Percentiles rank a stretch among this genome's conserved stretches.
These are phyloP conservation scores for Oryza rufipogon DNA, from an alignment of 176 grass and related monocot genomes.

Conservation along the genomic window DNA sequence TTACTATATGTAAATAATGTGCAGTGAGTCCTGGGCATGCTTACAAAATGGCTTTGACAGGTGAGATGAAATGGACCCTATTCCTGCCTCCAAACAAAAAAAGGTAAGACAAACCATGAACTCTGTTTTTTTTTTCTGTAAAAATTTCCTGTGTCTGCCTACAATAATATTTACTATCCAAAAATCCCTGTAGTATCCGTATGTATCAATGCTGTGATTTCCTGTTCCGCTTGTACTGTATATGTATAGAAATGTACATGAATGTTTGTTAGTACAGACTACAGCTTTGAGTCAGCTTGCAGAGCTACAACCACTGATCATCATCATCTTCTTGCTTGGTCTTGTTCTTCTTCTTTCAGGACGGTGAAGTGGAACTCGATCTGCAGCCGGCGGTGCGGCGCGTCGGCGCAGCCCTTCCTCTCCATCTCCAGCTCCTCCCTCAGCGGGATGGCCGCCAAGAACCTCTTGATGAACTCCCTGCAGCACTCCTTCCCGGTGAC, in stretches of 20 bases:
- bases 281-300: constrained; percentile 10
- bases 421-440: constrained; percentile 90
- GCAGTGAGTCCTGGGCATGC: neutral
- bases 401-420: constrained; percentile 51
- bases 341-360: constrained; percentile 33
- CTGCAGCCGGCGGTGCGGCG: constrained; percentile 83
- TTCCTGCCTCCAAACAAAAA: neutral
- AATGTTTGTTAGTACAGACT: constrained; percentile 46
- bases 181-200: neutral
- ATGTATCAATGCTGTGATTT: neutral
- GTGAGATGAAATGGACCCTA: neutral
- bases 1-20: neutral
- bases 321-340: neutral
- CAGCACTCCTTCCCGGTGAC: constrained; percentile 91
- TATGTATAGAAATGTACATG: constrained; percentile 47
- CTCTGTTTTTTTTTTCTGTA: neutral
- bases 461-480: constrained; percentile 94
- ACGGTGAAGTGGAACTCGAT: constrained; percentile 91
- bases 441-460: constrained; percentile 87
- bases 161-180: constrained; percentile 15
- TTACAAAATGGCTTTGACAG: constrained; percentile 30
- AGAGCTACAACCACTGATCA: neutral
- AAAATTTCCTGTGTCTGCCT: neutral
- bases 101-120: neutral
- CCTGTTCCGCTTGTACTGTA: constrained; percentile 9